These are phyloP conservation scores for Macrophomina tecta DNA, from an alignment of 2,329 filamentous ascomycete genomes.

Conservation along the genomic window DNA sequence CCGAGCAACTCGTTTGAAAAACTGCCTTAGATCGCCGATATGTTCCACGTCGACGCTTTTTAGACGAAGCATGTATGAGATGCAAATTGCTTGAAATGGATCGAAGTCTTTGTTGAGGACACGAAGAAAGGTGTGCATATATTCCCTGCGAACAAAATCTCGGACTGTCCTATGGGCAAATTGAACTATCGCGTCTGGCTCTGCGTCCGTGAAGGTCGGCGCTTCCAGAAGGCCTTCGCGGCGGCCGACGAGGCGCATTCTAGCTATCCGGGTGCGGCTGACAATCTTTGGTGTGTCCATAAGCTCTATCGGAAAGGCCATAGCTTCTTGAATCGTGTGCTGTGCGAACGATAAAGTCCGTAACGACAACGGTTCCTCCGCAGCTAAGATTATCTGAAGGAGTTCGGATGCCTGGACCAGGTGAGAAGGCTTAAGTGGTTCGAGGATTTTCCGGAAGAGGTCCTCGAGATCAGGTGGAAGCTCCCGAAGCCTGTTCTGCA, in stretches of 20 bases:
- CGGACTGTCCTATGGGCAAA: slow-evolving; percentile 31
- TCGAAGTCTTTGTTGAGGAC: not conserved
- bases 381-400: slow-evolving; percentile 27
- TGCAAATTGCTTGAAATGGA: not conserved
- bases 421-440: not conserved
- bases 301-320: not conserved
- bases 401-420: slow-evolving; percentile 28
- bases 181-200: not conserved
- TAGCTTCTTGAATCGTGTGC: slow-evolving; percentile 5
- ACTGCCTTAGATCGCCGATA: not conserved
- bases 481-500: slow-evolving; percentile 24
- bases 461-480: slow-evolving; percentile 30
- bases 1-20: not conserved
- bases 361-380: slow-evolving; percentile 8
- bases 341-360: slow-evolving; percentile 29
- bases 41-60: not conserved
- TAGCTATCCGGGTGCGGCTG: not conserved
- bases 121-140: not conserved
- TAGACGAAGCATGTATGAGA: not conserved
- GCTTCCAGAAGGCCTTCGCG: slow-evolving; percentile 32
- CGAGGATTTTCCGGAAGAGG: slow-evolving; percentile 30
- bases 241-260: slow-evolving; percentile 27
- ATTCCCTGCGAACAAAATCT: slow-evolving; percentile 26
- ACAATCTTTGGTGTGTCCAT: not conserved
- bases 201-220: not conserved